Base-by-base conservation (phyloP, 306 rosid genomes). In the Rubus idaeus region DNA sequence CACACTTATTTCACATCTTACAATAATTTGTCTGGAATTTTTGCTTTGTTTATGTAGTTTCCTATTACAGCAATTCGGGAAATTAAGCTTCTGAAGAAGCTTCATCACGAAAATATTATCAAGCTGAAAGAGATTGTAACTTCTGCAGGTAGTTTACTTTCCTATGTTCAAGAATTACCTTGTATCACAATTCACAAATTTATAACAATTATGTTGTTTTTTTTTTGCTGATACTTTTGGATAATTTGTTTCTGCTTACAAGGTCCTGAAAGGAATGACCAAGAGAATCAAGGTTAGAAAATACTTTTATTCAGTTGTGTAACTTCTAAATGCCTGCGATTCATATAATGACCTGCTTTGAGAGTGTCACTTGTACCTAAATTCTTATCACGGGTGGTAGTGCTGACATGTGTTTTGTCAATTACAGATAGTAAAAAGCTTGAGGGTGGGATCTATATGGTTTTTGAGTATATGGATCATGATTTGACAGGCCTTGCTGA, bases 381-480 rank as follows among this genome's bases (percentile, higher is more conserved):
- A 64, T 40, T 60, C 56, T 17, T 76, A 62, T 61, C 44, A 30
- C 42, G 12, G 9, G 60, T 18, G 62, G 53, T 35, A 6, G 44
- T 21, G 46, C 47, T 76, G 18, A 46, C 51, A 44, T 61, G 17
- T 68, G 35, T 66, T 52, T 78, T 87, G 68, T 75, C 56, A n/a
- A 53, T 74, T 69, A 49, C 83, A 88, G 95, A 88, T 77, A 85
- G 88, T 70, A 86, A 80, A 75, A 90, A 84, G 76, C 87, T 83
- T 77, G 84, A 78, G 81, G 92, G 92, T 42, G 96, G 91, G 73
- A 82, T 90, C 57, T 90, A 90, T 77, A 90, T 90, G 92, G 96
- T 90, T 75, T 85, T 90, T 80, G 96, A 90, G 77, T 90, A 90
- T 81, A 90, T 90, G 92, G 96, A 90, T 86, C 96, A 90, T 72